phyloP scores from a whole-genome alignment of 345 rosid genomes.

The Euphorbia peplus region DNA sequence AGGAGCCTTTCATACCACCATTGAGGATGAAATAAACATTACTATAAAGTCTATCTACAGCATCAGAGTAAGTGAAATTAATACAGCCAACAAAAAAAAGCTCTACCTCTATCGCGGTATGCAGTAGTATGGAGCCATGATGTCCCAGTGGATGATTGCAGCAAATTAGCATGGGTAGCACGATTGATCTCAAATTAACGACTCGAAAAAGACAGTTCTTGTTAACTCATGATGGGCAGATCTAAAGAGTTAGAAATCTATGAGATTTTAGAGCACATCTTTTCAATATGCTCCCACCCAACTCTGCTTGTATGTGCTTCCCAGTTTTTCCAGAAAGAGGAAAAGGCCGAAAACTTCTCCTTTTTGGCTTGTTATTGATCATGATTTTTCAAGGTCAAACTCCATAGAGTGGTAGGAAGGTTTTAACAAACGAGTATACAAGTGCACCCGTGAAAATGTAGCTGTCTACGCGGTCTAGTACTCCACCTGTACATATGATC shows the following conservation, averaged over 20 bases:
- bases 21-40: neutral
- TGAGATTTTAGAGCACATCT: neutral
- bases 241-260: slow-evolving; percentile 2
- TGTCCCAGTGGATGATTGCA: neutral
- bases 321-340: neutral
- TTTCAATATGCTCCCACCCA: neutral
- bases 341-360: neutral
- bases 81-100: slow-evolving; percentile 2
- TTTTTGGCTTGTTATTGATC: neutral
- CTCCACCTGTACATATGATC: slow-evolving; percentile 56
- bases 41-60: neutral
- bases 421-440: slow-evolving; percentile 75
- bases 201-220: neutral
- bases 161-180: neutral
- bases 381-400: slow-evolving; percentile 40
- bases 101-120: neutral
- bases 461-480: slow-evolving; percentile 85
- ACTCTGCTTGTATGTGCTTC: slow-evolving; percentile 2
- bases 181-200: neutral
- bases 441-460: slow-evolving; percentile 95
- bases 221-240: neutral
- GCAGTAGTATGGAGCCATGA: neutral
- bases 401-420: slow-evolving; percentile 63
- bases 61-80: neutral
- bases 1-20: too few species aligned